Evolutionary conservation across 371 early-diverging fungal genomes (phyloP).

Genomic region (Conidiobolus incongruus): DNA sequence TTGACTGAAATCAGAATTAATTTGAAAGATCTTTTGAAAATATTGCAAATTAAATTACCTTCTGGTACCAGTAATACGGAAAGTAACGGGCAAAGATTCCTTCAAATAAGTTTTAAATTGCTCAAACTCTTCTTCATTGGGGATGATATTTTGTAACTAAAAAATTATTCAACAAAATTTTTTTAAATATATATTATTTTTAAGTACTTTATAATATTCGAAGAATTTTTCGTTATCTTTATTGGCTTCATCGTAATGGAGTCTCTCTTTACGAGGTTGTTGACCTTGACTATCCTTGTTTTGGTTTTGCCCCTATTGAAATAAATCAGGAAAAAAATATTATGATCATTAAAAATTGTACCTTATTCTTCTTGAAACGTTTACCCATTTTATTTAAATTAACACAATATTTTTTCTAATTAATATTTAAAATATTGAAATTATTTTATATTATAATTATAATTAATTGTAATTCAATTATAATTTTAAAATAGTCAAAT

Average conservation of each 20-base stretch:
- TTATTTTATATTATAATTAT: no score
- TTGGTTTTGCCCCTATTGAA: background rate
- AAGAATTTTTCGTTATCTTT: conserved; percentile 4
- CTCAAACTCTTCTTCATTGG: conserved; percentile 60
- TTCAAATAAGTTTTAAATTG: conserved; percentile 33
- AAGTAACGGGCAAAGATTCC: conserved; percentile 63
- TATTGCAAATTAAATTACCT: conserved; percentile 15
- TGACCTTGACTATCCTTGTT: background rate
- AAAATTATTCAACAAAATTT: background rate
- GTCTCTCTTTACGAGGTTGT: background rate
- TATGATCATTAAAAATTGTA: no score
- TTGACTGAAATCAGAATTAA: conserved; percentile 8
- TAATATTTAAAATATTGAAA: no score
- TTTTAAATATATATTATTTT: background rate
- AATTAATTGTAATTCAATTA: no score
- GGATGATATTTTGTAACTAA: conserved; percentile 53
- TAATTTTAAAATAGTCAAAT: no score
- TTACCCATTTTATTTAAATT: no score
- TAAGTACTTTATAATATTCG: conserved; percentile 4
- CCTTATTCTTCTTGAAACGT: no score
- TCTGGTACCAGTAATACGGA: conserved; percentile 79
- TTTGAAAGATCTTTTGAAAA: background rate
- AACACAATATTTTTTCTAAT: no score
- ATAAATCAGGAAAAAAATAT: no score
- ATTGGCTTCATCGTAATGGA: background rate